phyloP scores from a whole-genome alignment of 306 rosid genomes.

The Pyrus betulifolia region DNA sequence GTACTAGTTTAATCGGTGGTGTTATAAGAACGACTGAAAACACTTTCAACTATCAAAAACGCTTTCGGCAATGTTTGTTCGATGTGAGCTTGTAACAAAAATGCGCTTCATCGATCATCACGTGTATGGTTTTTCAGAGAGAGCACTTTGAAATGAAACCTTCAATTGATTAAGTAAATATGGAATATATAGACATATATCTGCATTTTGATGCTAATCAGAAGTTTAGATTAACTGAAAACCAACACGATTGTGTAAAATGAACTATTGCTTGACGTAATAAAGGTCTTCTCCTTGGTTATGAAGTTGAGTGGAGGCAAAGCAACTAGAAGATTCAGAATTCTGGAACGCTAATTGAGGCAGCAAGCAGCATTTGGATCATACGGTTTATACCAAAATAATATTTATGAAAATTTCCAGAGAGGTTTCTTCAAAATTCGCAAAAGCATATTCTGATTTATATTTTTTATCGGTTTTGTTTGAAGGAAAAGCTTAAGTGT shows the following conservation, averaged over 20 bases:
- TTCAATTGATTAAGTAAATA: no score
- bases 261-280: conserved; percentile 30
- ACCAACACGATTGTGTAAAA: not conserved
- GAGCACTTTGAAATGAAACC: no score
- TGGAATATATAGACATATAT: no score
- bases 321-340: conserved; percentile 40
- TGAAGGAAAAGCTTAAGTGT: conserved; percentile 29
- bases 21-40: not conserved
- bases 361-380: not conserved
- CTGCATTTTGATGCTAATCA: no score
- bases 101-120: no score
- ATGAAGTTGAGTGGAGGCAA: conserved; percentile 47
- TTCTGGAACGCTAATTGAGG: conserved; percentile 9
- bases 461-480: not conserved
- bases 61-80: no score
- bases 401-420: conserved; percentile 13
- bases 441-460: conserved; percentile 40
- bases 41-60: no score
- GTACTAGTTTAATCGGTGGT: not conserved
- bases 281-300: not conserved
- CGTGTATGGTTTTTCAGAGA: no score
- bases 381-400: not conserved
- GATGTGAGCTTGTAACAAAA: no score
- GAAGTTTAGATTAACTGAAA: no score
- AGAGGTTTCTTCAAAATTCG: conserved; percentile 33